Conservation (phyloP, 1,284 basidiomycete species). For the Quambalaria eucalypti region DNA sequence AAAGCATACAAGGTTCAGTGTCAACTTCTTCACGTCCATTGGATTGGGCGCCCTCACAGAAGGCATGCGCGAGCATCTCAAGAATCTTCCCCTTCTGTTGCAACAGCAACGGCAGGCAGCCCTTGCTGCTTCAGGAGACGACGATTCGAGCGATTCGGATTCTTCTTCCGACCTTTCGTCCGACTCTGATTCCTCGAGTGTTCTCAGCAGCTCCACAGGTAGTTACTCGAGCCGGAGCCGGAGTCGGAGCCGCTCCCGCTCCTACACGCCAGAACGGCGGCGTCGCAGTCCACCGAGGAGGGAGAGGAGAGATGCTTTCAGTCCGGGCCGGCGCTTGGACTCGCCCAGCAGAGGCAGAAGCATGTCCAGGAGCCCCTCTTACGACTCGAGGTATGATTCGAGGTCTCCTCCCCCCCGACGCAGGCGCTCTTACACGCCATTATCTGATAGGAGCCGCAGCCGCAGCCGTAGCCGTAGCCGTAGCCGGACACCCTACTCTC, state of each 20-base stretch:
- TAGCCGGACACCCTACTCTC: no score
- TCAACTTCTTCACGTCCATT: slow-evolving; percentile 89
- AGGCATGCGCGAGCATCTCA: slow-evolving; percentile 89
- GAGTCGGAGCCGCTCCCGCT: not conserved
- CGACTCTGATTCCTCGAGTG: slow-evolving; percentile 19
- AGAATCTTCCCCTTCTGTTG: slow-evolving; percentile 82
- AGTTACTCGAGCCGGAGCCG: not conserved
- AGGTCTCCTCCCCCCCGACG: no score
- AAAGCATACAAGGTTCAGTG: slow-evolving; percentile 90
- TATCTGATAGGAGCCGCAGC: no score
- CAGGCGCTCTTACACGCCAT: no score
- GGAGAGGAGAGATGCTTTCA: slow-evolving; percentile 1
- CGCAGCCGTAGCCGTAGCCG: no score
- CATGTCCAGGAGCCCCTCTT: no score
- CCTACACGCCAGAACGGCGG: not conserved
- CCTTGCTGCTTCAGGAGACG: slow-evolving; percentile 55
- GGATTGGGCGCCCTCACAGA: slow-evolving; percentile 84
- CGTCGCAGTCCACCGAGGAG: not conserved
- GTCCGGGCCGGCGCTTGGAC: no score
- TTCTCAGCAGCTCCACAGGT: slow-evolving; percentile 1
- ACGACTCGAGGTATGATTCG: no score
- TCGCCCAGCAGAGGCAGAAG: no score
- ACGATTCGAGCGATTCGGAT: slow-evolving; percentile 58
- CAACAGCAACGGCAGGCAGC: slow-evolving; percentile 73
- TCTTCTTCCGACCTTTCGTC: slow-evolving; percentile 51